Evolutionary conservation across 192 early-diverging fungal genomes (phyloP).

Genomic region (Cetraspora pellucida): DNA sequence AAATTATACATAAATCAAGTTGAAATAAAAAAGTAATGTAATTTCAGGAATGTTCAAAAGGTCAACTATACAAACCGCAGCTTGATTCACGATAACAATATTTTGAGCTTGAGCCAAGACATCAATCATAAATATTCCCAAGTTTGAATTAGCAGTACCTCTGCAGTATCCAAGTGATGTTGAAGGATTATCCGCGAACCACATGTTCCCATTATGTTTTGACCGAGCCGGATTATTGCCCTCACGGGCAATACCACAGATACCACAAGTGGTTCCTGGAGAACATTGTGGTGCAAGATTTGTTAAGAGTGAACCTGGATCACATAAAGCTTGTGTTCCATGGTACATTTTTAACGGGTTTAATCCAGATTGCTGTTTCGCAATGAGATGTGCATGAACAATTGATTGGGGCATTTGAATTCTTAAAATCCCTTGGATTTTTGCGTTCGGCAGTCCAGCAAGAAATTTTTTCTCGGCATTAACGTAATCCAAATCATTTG

Average conservation of each 20-base stretch:
- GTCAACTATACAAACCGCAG: too few species aligned
- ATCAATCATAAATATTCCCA: too few species aligned
- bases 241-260: background rate
- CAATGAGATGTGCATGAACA: background rate
- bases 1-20: too few species aligned
- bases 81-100: too few species aligned
- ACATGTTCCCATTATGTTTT: background rate
- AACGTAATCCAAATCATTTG: conserved; percentile 13
- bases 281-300: too few species aligned
- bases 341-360: background rate
- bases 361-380: background rate
- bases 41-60: too few species aligned
- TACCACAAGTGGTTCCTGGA: background rate
- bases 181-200: background rate
- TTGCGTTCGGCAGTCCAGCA: background rate
- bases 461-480: background rate
- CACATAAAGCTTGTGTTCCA: background rate
- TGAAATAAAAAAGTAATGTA: too few species aligned
- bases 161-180: too few species aligned
- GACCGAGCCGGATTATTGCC: background rate
- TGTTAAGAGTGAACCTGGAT: background rate
- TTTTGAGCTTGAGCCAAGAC: too few species aligned
- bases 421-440: conserved; percentile 8
- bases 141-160: too few species aligned
- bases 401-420: conserved; percentile 21